These are phyloP conservation scores for Hura crepitans DNA, from an alignment of 441 rosid species.

Conservation along the genomic window DNA sequence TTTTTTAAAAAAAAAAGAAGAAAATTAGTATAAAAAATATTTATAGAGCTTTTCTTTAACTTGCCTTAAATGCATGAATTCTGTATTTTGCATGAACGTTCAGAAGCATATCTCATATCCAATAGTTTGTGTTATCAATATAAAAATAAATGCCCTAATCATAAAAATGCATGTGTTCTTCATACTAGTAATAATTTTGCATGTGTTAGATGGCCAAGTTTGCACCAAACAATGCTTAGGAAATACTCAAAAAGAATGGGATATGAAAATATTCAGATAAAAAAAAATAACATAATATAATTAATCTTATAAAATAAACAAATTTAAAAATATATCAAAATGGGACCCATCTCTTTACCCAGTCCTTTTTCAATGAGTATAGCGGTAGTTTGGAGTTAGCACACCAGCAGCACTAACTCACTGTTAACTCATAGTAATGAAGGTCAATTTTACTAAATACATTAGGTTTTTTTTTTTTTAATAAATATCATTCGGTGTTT, in stretches of 20 bases:
- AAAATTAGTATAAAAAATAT: background rate
- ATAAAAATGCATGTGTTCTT: slow-evolving; percentile 29
- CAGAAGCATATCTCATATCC: background rate
- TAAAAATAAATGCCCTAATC: slow-evolving; percentile 4
- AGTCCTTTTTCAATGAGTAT: slow-evolving; percentile 3
- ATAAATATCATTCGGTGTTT: too few relatives aligned
- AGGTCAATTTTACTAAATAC: too few relatives aligned
- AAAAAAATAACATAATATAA: background rate
- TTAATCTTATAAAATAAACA: background rate
- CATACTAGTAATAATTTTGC: slow-evolving; percentile 27
- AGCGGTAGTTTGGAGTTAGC: slow-evolving; percentile 24
- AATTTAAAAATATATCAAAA: background rate
- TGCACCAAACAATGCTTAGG: slow-evolving; percentile 41
- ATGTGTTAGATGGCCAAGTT: slow-evolving; percentile 29
- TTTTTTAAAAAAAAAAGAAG: background rate
- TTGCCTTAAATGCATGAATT: slow-evolving; percentile 8
- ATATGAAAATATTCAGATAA: background rate
- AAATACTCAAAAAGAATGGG: slow-evolving; percentile 25
- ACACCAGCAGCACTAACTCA: slow-evolving; percentile 14
- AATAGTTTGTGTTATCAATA: background rate
- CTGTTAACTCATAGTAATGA: background rate
- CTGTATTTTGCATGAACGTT: background rate
- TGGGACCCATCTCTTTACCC: slow-evolving; percentile 18
- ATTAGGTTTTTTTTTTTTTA: too few relatives aligned
- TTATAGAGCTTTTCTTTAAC: background rate